Conservation (phyloP, 208 protist species). For the Histomonas meleagridis region DNA sequence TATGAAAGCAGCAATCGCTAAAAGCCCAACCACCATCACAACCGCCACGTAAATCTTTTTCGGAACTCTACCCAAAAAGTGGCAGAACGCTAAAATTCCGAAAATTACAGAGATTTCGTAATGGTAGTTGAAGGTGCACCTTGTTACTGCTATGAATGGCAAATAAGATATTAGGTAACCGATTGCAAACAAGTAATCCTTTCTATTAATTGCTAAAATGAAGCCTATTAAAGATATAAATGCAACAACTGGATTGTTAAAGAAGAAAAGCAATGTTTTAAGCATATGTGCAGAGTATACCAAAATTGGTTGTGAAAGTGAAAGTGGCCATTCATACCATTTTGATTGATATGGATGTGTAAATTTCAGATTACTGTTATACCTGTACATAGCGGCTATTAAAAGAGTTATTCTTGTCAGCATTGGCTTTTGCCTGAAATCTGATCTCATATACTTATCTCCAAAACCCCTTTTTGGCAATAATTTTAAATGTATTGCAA, state of each 20-base stretch:
- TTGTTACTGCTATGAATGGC: neutral
- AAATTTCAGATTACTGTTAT: neutral
- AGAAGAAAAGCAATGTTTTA: neutral
- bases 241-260: neutral
- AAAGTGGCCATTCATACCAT: conserved; percentile 22
- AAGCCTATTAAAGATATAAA: neutral
- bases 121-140: neutral
- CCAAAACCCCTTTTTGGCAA: neutral
- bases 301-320: neutral
- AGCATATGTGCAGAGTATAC: neutral
- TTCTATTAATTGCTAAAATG: neutral
- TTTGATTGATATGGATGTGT: neutral
- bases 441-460: neutral
- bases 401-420: neutral
- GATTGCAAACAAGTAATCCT: neutral
- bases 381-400: neutral
- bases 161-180: neutral
- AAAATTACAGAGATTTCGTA: conserved; percentile 6
- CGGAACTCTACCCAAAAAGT: neutral
- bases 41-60: neutral
- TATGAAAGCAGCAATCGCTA: neutral
- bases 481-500: neutral
- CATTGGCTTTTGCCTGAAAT: neutral
- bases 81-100: neutral
- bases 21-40: neutral